phyloP scores from a whole-genome alignment of 2,329 filamentous ascomycete genomes.

The Rhinocladiella similis region DNA sequence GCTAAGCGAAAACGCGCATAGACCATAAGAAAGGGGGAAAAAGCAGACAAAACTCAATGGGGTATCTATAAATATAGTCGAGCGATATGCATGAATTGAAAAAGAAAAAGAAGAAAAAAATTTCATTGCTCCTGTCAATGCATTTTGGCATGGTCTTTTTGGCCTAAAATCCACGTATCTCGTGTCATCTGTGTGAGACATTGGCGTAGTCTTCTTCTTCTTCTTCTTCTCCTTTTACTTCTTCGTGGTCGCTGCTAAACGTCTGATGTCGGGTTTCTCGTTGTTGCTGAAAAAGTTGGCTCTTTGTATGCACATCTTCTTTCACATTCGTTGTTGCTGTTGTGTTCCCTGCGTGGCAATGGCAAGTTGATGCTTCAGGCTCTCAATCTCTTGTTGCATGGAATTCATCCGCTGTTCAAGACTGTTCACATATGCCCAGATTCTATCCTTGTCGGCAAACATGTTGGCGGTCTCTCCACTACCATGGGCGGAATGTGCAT shows the following conservation, averaged over 20 bases:
- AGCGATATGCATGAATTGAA: slow-evolving; percentile 14
- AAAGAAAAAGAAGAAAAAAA: no score
- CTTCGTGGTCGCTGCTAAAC: neutral
- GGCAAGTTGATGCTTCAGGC: slow-evolving; percentile 42
- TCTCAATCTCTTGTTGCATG: slow-evolving; percentile 43
- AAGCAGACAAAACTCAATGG: slow-evolving; percentile 11
- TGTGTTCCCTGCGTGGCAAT: slow-evolving; percentile 15
- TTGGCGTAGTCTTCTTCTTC: neutral
- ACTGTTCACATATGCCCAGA: slow-evolving; percentile 46
- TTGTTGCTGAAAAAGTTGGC: neutral
- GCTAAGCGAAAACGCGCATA: no score
- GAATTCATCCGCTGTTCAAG: slow-evolving; percentile 43
- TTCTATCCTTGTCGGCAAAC: slow-evolving; percentile 37
- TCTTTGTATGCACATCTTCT: neutral
- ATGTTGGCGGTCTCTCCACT: slow-evolving; percentile 31
- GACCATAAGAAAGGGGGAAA: neutral
- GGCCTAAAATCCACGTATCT: neutral
- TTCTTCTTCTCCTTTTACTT: neutral
- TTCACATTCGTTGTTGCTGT: slow-evolving; percentile 18
- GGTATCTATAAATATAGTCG: slow-evolving; percentile 21
- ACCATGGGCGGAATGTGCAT: slow-evolving; percentile 32
- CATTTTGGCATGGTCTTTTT: slow-evolving; percentile 10
- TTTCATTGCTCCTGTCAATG: slow-evolving; percentile 6
- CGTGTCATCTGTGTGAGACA: neutral
- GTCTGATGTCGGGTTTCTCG: neutral